These are phyloP conservation scores for Acanthamoeba sp. DNA, from an alignment of 208 protist species.

Conservation along the genomic window DNA sequence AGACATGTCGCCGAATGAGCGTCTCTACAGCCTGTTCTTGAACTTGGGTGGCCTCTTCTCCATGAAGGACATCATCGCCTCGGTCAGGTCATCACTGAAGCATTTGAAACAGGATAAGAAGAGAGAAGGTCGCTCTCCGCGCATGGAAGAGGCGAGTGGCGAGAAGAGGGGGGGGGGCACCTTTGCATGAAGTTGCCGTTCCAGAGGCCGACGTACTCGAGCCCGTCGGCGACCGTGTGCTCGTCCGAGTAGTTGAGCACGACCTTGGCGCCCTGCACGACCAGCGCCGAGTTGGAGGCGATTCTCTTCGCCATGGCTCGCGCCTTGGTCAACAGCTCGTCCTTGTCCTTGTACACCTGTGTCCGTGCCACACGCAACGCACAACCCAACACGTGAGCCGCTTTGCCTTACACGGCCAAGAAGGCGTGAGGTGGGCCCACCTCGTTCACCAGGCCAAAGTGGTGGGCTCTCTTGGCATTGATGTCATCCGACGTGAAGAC, in stretches of 20 bases:
- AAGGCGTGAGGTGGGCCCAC: background rate
- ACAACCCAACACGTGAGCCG: background rate
- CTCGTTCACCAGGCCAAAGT: slow-evolving; percentile 28
- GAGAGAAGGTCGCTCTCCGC: background rate
- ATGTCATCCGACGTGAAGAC: slow-evolving; percentile 29
- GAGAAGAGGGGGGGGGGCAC: background rate
- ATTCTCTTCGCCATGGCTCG: slow-evolving; percentile 28
- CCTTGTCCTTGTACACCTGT: slow-evolving; percentile 71
- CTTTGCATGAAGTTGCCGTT: slow-evolving; percentile 61
- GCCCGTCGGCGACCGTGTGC: slow-evolving; percentile 32
- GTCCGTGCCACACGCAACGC: background rate
- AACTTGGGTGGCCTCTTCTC: slow-evolving; percentile 31
- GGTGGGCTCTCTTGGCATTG: background rate
- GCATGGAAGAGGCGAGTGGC: background rate
- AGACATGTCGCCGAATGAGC: background rate
- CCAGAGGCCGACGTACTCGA: slow-evolving; percentile 60
- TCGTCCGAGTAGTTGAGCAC: slow-evolving; percentile 68
- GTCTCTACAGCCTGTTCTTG: slow-evolving; percentile 45
- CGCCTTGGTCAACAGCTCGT: slow-evolving; percentile 3
- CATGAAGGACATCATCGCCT: slow-evolving; percentile 74
- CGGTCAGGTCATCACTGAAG: slow-evolving; percentile 41
- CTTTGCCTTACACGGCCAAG: background rate
- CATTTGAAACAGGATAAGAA: background rate
- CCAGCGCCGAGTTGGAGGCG: slow-evolving; percentile 31
- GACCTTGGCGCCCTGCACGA: slow-evolving; percentile 55